Base-by-base conservation (phyloP, 371 early-diverging fungal genomes). In the Mucor irregularis region DNA sequence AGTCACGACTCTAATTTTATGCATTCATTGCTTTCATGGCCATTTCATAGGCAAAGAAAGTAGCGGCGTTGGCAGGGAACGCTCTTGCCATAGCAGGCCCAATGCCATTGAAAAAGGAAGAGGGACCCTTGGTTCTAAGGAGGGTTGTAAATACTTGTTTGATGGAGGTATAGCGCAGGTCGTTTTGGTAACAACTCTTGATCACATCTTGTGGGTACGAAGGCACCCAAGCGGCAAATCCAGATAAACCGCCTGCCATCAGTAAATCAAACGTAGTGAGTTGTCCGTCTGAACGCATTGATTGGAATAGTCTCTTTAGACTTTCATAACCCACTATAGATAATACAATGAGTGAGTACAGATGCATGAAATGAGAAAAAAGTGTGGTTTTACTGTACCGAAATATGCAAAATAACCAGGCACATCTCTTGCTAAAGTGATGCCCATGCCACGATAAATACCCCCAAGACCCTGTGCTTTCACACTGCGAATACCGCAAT, bases 171-270 rank as follows among this genome's bases (percentile, higher is more conserved):
- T 68, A 73, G 69, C 66, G 62, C 46, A 69, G 62, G 49, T 80
- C 73, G 53, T 78, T 87, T 66, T 93, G 91, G 71, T 89, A 83
- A 28, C 85, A 76, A 43, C 88, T 87, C 69, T 94, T 94, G 64
- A 94, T 75, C 19, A 94, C 92, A 66, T 94, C 94, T 64, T 92
- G 91, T 25, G 94, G 94, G 58, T 90, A 93, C 22, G 91, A 89
- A 4, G 89, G 85, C 11, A 93, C 66, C 94, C 94, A 94, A 19
- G 91, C 90, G 26, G 79, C 85, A 47, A 89, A 80, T 19, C 94
- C 94, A 13, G 92, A 89, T 42, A 87, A 60, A 47, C 93, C 94
- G 53, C 94, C 94, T 14, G 92, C 88, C 61, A 91, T 55, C 48
- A 93, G 66, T 53, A 92, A 67, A 58, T 92, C 90, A 25, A 74